phyloP scores from a whole-genome alignment of 2,329 filamentous ascomycete genomes.

The Aspergillus hortae region DNA sequence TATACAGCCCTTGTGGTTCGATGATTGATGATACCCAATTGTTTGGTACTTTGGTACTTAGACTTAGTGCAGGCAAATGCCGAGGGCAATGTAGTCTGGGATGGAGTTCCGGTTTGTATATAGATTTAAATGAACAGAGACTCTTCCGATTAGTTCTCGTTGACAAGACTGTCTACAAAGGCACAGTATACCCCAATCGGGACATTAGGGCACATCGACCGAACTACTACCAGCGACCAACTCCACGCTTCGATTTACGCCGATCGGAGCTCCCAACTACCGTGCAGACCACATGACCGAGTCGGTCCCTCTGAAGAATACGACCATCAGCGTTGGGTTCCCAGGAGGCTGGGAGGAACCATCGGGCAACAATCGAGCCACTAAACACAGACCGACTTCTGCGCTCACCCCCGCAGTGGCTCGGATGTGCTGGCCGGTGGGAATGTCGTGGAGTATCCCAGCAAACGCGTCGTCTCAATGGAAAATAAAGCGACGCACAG shows the following conservation, averaged over 20 bases:
- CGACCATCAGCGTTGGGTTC: neutral
- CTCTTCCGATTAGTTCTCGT: neutral
- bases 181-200: neutral
- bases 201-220: neutral
- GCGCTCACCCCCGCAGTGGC: neutral
- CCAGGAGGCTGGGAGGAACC: neutral
- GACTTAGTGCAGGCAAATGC: neutral
- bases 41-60: neutral
- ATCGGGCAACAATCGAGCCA: slow-evolving; percentile 1
- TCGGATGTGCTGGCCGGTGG: neutral
- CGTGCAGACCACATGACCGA: neutral
- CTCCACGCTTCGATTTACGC: neutral
- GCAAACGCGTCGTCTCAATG: too few species aligned
- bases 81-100: neutral
- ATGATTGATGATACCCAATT: neutral
- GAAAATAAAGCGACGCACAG: neutral
- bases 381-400: neutral
- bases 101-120: neutral
- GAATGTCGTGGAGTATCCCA: neutral
- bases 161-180: too few species aligned
- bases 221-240: too few species aligned
- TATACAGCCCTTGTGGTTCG: neutral
- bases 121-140: neutral
- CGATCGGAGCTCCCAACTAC: neutral
- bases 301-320: neutral